Percentiles rank a stretch among this genome's conserved stretches.
Conservation (phyloP, 1,284 basidiomycete genomes). For the Hymenochaete sp. region DNA sequence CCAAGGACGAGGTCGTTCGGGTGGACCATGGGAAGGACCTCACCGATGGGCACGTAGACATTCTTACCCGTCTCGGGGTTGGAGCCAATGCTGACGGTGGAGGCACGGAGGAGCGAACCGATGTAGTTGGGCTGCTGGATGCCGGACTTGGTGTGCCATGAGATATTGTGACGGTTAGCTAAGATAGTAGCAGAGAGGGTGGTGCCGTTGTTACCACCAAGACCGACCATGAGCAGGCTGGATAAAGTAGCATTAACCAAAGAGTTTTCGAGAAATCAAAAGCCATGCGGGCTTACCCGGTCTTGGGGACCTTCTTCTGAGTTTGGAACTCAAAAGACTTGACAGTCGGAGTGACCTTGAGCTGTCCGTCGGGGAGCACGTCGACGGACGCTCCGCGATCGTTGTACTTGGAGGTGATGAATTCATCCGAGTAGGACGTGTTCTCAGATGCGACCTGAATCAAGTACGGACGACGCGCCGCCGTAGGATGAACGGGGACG, state of each 20-base stretch:
- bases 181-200: constrained; percentile 93
- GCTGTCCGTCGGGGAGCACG: constrained; percentile 56
- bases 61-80: constrained; percentile 84
- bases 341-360: constrained; percentile 69
- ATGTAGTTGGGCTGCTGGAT: constrained; percentile 96
- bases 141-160: constrained; percentile 92
- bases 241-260: constrained; percentile 15
- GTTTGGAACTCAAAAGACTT: constrained; percentile 90
- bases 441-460: constrained; percentile 82
- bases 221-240: constrained; percentile 93
- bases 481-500: constrained; percentile 75
- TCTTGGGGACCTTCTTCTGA: constrained; percentile 78
- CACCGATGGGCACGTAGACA: constrained; percentile 86
- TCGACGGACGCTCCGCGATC: constrained; percentile 78
- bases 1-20: constrained; percentile 97
- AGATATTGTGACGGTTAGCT: constrained; percentile 92
- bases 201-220: constrained; percentile 96
- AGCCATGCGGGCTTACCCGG: constrained; percentile 58
- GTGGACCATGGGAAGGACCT: constrained; percentile 96
- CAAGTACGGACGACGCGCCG: constrained; percentile 65
- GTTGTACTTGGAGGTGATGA: constrained; percentile 77
- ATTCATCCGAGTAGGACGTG: constrained; percentile 72
- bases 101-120: constrained; percentile 87
- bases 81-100: constrained; percentile 85
- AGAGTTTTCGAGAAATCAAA: constrained; percentile 15